Evolutionary conservation across 1,139 yeast genomes (phyloP).

Genomic region (Yamadazyma dushanensis): DNA sequence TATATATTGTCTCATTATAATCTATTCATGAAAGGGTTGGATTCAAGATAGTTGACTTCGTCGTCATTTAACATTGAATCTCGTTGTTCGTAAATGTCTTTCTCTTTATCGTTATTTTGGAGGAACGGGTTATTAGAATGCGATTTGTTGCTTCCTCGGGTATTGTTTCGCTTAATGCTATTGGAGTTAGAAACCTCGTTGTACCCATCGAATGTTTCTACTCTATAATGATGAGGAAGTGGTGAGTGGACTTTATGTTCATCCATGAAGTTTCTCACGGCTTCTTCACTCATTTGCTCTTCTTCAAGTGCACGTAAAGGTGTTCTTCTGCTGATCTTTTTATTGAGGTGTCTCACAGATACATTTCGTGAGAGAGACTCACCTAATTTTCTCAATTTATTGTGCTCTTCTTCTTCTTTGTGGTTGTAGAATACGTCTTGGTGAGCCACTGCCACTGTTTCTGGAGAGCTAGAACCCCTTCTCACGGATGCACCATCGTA

Average conservation of each 20-base stretch:
- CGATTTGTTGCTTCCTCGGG: not conserved
- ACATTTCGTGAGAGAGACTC: constrained; percentile 30
- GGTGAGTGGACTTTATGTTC: constrained; percentile 19
- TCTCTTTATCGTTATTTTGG: constrained; percentile 1
- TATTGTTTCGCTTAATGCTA: not conserved
- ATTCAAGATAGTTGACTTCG: constrained; percentile 28
- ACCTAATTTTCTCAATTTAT: constrained; percentile 31
- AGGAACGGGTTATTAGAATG: constrained; percentile 6
- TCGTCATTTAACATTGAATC: constrained; percentile 29
- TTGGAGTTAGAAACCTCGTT: not conserved
- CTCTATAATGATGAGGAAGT: constrained; percentile 18
- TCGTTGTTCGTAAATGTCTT: constrained; percentile 4
- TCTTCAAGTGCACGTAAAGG: constrained; percentile 10
- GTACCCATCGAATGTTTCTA: constrained; percentile 17
- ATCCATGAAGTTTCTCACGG: constrained; percentile 16
- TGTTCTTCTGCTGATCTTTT: constrained; percentile 9
- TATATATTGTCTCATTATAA: constrained; percentile 1
- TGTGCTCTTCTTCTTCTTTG: constrained; percentile 22
- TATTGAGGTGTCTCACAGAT: constrained; percentile 26
- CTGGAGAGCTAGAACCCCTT: constrained; percentile 1
- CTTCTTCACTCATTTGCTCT: constrained; percentile 16
- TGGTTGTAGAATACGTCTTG: constrained; percentile 9
- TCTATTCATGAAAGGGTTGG: constrained; percentile 8
- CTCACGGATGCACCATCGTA: too few species aligned
- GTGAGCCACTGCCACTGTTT: not conserved